A percentile compares a stretch with the other conserved stretches of the same genome.
Evolutionary conservation across 2,329 filamentous ascomycete species (phyloP).

Genomic region (Venturia pyrina): DNA sequence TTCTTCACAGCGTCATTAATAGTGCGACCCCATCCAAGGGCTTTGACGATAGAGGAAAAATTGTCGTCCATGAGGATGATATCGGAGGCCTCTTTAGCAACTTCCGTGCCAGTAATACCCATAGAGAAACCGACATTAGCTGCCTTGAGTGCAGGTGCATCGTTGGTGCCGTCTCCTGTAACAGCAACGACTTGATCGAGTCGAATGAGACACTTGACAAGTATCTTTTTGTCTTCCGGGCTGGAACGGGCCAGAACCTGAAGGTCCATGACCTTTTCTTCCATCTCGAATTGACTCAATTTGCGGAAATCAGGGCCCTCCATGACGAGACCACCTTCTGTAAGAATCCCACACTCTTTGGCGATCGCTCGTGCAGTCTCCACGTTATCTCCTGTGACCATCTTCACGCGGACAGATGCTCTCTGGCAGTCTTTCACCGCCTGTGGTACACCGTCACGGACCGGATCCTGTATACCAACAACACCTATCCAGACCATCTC

Average conservation of each 20-base stretch:
- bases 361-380: constrained; percentile 72
- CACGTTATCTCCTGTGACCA: constrained; percentile 80
- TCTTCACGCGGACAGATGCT: constrained; percentile 69
- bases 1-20: constrained; percentile 34
- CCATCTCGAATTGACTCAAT: constrained; percentile 48
- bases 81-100: constrained; percentile 74
- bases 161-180: constrained; percentile 76
- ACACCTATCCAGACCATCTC: constrained; percentile 65
- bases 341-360: constrained; percentile 66
- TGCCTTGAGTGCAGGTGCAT: constrained; percentile 69
- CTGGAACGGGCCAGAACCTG: constrained; percentile 60
- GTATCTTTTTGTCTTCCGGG: constrained; percentile 57
- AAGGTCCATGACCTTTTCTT: constrained; percentile 49
- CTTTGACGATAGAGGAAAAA: constrained; percentile 77
- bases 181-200: constrained; percentile 71
- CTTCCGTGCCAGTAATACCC: constrained; percentile 74
- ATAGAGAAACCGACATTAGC: constrained; percentile 80
- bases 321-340: constrained; percentile 58
- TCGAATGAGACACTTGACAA: constrained; percentile 54
- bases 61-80: constrained; percentile 86
- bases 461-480: constrained; percentile 73
- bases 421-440: constrained; percentile 64
- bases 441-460: constrained; percentile 63
- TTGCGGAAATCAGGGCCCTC: constrained; percentile 72
- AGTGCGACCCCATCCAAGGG: constrained; percentile 61